Base-by-base conservation (phyloP, 2,329 filamentous ascomycete genomes). In the Arthrobotrys sphaeroides region DNA sequence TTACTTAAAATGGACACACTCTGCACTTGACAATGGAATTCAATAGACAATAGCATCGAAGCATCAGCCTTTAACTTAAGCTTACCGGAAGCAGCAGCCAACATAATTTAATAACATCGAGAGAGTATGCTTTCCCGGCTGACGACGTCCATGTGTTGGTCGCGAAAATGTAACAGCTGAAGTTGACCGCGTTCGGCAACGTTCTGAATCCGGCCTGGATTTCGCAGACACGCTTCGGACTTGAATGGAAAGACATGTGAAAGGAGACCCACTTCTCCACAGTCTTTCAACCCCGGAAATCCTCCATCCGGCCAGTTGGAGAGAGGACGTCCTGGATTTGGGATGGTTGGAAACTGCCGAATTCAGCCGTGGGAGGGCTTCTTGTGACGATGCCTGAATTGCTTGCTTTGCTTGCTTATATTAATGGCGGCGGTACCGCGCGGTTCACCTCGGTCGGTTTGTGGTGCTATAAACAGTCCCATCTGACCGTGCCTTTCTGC, bases 331-430 rank as follows among this genome's bases (percentile, higher is more conserved):
- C n/a, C n/a, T n/a, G n/a, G n/a, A n/a, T n/a, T n/a, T n/a, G n/a
- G n/a, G n/a, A n/a, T n/a, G n/a, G n/a, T n/a, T n/a, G n/a, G n/a
- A n/a, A n/a, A n/a, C n/a, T 51, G 62, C 64, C 64, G 64, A 59
- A 67, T 67, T 67, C 49, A 57, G 64, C 64, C 64, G 64, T 43
- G 64, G 64, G 49, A 28, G 31, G n/a, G n/a, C n/a, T 40, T 20
- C 3, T 24, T 45, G 7, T 7, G 26, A 16, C 5, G 22, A 45
- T 24, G 18, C n/a, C 20, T n/a, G n/a, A n/a, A n/a, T n/a, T n/a
- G n/a, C n/a, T n/a, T n/a, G n/a, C n/a, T n/a, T n/a, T n/a, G n/a
- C n/a, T n/a, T n/a, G n/a, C n/a, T n/a, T n/a, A n/a, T n/a, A n/a
- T n/a, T n/a, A n/a, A n/a, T n/a, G n/a, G n/a, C n/a, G n/a, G n/a